Evolutionary conservation across 2,329 filamentous ascomycete genomes (phyloP), one percentile per base, ranked within the genome.

Genomic region (Verticillium isaacii): DNA sequence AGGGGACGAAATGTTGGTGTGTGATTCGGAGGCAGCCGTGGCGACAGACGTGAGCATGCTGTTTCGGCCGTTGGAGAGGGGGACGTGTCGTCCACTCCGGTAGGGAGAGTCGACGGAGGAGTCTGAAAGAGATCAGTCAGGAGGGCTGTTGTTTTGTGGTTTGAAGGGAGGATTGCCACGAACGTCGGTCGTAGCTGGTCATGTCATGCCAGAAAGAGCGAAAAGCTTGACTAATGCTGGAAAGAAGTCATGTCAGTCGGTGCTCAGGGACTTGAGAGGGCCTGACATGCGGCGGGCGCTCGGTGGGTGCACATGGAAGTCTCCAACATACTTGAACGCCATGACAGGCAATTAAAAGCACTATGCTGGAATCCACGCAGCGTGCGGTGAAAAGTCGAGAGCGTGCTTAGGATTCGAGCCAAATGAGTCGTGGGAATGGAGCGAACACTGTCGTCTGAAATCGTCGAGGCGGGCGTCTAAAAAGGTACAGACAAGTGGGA

Each of bases 131-230:
- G 60, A 70, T 70, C 55, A 67, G 62, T 60, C 52, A 60, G 75
- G 32, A 57, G 39, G 60, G 59, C 68, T 66, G 45, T 23, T 65
- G 71, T 32, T 65, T 56, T 36, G 59, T 19, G 19, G 17, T 54
- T 23, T 56, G 60, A 57, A 32, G 62, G 56, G 34, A 23, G 37
- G 37, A 58, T 34, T 59, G 58, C 56, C 56, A 64, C 86, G 73
- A 78, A 89, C 86, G 86, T 77, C 86, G 79, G 74, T 89, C 86
- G 79, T 89, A 81, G 69, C 86, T 89, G 77, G 86, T 89, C 85
- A 89, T 95, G 69, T 90, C 87, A 83, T 98, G 95, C 95, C 95
- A 99, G 80, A 99, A 94, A 65, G 90, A 91, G 78, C 90, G 90
- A 78, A 95, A 90, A 77, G 89, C 87, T 69, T 84, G 84, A 69